Conservation (phyloP, 202 grass and related monocot species). For the Eragrostis tef region DNA sequence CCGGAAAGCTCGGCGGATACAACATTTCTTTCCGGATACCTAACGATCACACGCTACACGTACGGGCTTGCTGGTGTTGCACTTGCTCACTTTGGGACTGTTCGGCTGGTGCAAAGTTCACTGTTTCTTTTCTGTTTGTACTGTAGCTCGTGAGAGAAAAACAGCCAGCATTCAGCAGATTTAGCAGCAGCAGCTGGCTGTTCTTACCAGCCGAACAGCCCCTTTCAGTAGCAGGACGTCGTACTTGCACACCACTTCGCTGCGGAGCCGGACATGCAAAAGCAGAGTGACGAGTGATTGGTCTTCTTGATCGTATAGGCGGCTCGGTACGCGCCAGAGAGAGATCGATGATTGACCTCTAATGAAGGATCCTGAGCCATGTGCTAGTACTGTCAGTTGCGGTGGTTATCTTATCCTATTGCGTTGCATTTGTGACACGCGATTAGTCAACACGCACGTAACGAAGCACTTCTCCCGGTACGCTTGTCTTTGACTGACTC, state of each 20-base stretch:
- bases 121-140: too few species aligned
- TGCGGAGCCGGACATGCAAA: not conserved
- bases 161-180: too few species aligned
- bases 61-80: not conserved
- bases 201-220: too few species aligned
- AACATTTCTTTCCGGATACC: slow-evolving; percentile 40
- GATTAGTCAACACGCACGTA: slow-evolving; percentile 9
- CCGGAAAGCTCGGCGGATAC: slow-evolving; percentile 36
- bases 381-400: slow-evolving; percentile 19
- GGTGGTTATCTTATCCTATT: not conserved
- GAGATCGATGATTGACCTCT: slow-evolving; percentile 1
- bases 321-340: not conserved
- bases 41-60: slow-evolving; percentile 27
- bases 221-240: too few species aligned
- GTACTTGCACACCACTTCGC: not conserved
- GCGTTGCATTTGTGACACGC: slow-evolving; percentile 18
- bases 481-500: slow-evolving; percentile 43
- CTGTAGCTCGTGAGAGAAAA: too few species aligned
- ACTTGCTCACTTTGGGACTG: not conserved
- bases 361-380: slow-evolving; percentile 5
- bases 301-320: not conserved
- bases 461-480: slow-evolving; percentile 25
- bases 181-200: too few species aligned
- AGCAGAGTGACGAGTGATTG: not conserved
- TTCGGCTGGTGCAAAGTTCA: too few species aligned